These are phyloP conservation scores for Hibiscus syriacus DNA, from an alignment of 345 rosid species.

Conservation along the genomic window DNA sequence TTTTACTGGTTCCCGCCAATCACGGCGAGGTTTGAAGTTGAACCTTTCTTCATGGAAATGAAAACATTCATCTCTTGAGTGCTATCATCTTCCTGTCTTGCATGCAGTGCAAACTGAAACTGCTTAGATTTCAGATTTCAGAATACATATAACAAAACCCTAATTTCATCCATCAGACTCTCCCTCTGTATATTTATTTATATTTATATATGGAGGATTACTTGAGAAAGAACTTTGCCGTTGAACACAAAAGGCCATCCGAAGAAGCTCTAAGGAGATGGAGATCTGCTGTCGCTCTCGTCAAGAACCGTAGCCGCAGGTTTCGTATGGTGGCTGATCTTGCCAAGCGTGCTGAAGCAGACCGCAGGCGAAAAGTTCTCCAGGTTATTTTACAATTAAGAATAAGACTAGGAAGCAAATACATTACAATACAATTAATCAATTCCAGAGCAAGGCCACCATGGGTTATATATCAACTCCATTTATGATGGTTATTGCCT, in stretches of 20 bases:
- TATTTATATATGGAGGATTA: conserved; percentile 25
- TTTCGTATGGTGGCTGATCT: conserved; percentile 57
- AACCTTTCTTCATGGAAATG: neutral
- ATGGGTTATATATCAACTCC: neutral
- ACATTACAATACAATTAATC: neutral
- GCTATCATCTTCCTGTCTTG: neutral
- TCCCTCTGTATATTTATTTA: neutral
- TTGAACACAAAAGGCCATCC: conserved; percentile 37
- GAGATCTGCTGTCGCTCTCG: conserved; percentile 38
- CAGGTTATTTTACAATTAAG: too few species aligned
- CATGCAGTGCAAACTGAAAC: neutral
- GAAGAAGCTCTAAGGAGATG: conserved; percentile 37
- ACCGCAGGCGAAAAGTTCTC: conserved; percentile 20
- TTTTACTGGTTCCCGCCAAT: neutral
- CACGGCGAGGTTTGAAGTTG: conserved; percentile 5
- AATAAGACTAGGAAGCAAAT: too few species aligned
- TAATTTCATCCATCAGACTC: neutral
- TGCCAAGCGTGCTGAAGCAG: conserved; percentile 41
- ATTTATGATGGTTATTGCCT: neutral
- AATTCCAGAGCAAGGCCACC: neutral
- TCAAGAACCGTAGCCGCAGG: conserved; percentile 51
- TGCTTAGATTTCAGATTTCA: neutral
- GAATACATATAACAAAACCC: neutral
- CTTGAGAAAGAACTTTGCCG: conserved; percentile 35
- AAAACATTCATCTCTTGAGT: neutral